phyloP scores from a whole-genome alignment of 2,329 filamentous ascomycete species.

The Rhexocercosporidium sp. region DNA sequence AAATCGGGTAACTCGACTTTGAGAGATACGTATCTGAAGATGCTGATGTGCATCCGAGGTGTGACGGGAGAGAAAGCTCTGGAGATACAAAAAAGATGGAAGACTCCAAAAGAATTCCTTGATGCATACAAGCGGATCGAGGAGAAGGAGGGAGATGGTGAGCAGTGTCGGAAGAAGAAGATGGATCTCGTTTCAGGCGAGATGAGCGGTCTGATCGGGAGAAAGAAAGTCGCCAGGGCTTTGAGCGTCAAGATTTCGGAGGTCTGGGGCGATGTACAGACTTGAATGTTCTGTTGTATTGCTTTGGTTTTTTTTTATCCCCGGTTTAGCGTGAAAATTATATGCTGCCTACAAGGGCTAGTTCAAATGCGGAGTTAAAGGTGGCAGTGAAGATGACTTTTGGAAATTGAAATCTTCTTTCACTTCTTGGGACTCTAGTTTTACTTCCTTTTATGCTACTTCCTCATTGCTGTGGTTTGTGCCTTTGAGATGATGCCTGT shows the following conservation, averaged over 20 bases:
- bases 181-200: conserved; percentile 63
- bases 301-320: not conserved
- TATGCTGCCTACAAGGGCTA: not conserved
- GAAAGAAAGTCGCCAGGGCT: conserved; percentile 69
- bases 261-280: conserved; percentile 65
- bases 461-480: too few species aligned
- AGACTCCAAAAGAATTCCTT: conserved; percentile 73
- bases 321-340: not conserved
- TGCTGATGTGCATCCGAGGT: conserved; percentile 82
- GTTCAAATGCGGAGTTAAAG: too few species aligned
- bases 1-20: conserved; percentile 78
- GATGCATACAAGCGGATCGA: conserved; percentile 68
- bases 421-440: too few species aligned
- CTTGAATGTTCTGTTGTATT: not conserved
- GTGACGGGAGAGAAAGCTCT: conserved; percentile 79
- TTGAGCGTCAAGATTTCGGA: conserved; percentile 74
- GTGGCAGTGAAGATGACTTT: not conserved
- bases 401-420: not conserved
- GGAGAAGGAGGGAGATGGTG: conserved; percentile 42
- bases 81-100: conserved; percentile 80
- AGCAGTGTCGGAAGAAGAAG: conserved; percentile 57
- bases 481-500: too few species aligned
- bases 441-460: too few species aligned
- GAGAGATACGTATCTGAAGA: conserved; percentile 78
- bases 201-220: conserved; percentile 64